A percentile compares a stretch with the other conserved stretches of the same genome.
Evolutionary conservation across 2,329 filamentous ascomycete genomes (phyloP).

Genomic region (Emergomyces orientalis): DNA sequence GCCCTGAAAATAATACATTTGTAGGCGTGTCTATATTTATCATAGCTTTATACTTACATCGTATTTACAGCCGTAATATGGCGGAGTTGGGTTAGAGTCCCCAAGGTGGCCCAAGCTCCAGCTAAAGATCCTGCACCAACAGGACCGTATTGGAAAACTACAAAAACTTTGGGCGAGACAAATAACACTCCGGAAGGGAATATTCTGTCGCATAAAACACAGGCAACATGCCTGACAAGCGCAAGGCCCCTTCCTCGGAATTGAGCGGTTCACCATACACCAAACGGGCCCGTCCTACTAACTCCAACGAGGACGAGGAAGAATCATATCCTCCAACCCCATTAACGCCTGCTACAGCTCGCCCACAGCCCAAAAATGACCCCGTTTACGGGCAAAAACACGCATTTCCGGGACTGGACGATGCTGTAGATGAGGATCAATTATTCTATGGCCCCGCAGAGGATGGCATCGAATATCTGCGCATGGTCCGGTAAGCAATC

Average conservation of each 20-base stretch:
- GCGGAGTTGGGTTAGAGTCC: neutral
- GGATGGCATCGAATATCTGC: conserved; percentile 61
- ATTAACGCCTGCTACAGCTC: conserved; percentile 11
- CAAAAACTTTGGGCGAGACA: neutral
- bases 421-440: conserved; percentile 42
- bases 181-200: neutral
- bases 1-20: neutral
- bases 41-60: neutral
- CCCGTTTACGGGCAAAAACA: conserved; percentile 62
- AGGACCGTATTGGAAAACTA: neutral
- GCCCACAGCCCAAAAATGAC: conserved; percentile 43
- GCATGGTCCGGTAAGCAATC: conserved; percentile 55
- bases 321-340: conserved; percentile 11
- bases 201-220: neutral
- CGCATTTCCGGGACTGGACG: conserved; percentile 57
- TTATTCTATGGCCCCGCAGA: conserved; percentile 58
- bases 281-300: neutral
- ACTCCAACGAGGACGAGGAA: conserved; percentile 14
- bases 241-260: conserved; percentile 3
- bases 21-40: neutral
- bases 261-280: conserved; percentile 1
- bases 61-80: too few relatives aligned
- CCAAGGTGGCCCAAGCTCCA: conserved; percentile 7
- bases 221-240: conserved; percentile 6
- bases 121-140: neutral